Evolutionary conservation across 352 stramenopile species (phyloP).

Genomic region (Globisporangium uncinulatum): DNA sequence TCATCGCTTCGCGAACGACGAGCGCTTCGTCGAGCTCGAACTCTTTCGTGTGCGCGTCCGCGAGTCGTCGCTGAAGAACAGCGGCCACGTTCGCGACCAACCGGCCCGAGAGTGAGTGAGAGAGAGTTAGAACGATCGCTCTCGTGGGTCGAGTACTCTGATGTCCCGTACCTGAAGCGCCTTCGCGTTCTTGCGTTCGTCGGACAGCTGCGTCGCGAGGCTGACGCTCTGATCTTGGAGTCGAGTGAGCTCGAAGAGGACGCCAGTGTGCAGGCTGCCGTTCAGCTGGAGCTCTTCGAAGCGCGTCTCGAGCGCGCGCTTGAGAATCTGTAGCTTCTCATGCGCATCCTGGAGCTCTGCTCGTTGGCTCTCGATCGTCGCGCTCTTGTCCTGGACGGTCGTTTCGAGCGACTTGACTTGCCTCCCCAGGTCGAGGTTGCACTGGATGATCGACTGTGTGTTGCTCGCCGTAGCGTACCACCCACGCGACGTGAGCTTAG

Average conservation of each 20-base stretch:
- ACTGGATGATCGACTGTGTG: conserved; percentile 48
- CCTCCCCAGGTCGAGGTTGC: conserved; percentile 49
- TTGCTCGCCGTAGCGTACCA: not conserved
- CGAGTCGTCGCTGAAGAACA: conserved; percentile 15
- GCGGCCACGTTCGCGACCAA: not conserved
- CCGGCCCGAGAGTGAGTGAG: not conserved
- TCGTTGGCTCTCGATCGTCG: conserved; percentile 16
- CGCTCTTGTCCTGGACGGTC: conserved; percentile 20
- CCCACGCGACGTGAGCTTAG: not conserved
- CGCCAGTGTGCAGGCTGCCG: conserved; percentile 61
- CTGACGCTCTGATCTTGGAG: conserved; percentile 61
- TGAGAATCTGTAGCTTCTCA: conserved; percentile 60
- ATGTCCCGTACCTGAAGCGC: conserved; percentile 12
- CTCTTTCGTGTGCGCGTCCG: conserved; percentile 24
- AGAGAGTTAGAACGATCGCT: not conserved
- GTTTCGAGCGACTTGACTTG: conserved; percentile 38
- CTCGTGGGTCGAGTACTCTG: not conserved
- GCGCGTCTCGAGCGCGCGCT: conserved; percentile 61
- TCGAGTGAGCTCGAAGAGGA: conserved; percentile 70
- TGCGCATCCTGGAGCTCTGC: conserved; percentile 32
- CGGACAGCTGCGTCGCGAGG: conserved; percentile 55
- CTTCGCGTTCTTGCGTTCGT: conserved; percentile 40
- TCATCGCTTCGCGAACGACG: conserved; percentile 39
- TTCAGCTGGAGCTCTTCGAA: conserved; percentile 66
- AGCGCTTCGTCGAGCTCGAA: conserved; percentile 44